Evolutionary conservation across 345 rosid genomes (phyloP).

Genomic region (Atalantia buxifolia): DNA sequence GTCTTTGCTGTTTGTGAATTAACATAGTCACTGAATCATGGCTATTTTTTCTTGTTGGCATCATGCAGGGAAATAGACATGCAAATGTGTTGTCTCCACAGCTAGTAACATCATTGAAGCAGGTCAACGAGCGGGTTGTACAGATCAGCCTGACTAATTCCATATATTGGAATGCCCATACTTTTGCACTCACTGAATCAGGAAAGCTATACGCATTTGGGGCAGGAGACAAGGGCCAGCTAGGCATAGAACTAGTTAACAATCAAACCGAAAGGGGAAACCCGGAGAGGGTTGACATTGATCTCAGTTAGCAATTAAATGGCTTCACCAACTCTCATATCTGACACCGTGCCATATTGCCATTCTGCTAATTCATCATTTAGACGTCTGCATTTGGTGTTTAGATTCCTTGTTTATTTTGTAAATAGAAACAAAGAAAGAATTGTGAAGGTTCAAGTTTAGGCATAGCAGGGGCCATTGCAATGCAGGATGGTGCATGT

Average conservation of each 20-base stretch:
- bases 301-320: slow-evolving; percentile 50
- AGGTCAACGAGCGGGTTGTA: slow-evolving; percentile 65
- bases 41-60: neutral
- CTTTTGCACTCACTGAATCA: slow-evolving; percentile 78
- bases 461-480: slow-evolving; percentile 30
- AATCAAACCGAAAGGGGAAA: slow-evolving; percentile 71
- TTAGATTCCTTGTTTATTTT: slow-evolving; percentile 33
- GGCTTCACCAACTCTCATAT: neutral
- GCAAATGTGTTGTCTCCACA: slow-evolving; percentile 65
- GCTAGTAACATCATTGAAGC: slow-evolving; percentile 67
- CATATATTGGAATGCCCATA: slow-evolving; percentile 79
- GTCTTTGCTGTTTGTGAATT: neutral
- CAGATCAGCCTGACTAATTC: slow-evolving; percentile 92
- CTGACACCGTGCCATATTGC: slow-evolving; percentile 6
- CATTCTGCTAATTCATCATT: neutral
- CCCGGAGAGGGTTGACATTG: slow-evolving; percentile 66
- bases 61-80: slow-evolving; percentile 60
- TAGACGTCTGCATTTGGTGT: slow-evolving; percentile 33
- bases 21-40: neutral
- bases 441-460: slow-evolving; percentile 43
- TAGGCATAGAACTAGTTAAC: slow-evolving; percentile 63
- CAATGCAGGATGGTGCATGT: slow-evolving; percentile 13
- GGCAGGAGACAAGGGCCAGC: slow-evolving; percentile 94
- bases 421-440: slow-evolving; percentile 48
- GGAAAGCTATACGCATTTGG: slow-evolving; percentile 91